phyloP scores from a whole-genome alignment of 257 asterid genomes.

The Osmanthus fragrans region DNA sequence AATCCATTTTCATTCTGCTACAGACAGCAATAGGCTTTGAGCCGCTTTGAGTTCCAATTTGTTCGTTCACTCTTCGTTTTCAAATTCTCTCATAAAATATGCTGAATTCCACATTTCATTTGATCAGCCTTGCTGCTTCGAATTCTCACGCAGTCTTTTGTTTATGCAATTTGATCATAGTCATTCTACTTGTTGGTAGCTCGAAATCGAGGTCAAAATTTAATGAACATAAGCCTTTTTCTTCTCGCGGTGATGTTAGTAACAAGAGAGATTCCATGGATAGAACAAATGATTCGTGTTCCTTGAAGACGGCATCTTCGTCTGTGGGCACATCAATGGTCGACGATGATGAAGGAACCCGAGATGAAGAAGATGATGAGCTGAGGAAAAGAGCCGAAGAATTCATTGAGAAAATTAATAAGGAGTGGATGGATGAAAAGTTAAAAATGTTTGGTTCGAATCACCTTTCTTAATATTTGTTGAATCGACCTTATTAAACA shows the following conservation, averaged over 20 bases:
- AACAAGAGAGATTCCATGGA: neutral
- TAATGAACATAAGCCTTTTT: constrained; percentile 6
- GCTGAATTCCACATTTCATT: constrained; percentile 48
- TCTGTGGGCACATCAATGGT: constrained; percentile 18
- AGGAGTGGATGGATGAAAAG: constrained; percentile 50
- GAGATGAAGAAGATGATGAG: constrained; percentile 29
- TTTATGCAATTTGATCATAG: constrained; percentile 61
- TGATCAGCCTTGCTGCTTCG: constrained; percentile 56
- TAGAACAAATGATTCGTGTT: neutral
- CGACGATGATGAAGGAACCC: constrained; percentile 9
- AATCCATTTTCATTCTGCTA: neutral
- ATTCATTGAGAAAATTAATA: constrained; percentile 51
- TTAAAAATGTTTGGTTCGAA: constrained; percentile 2
- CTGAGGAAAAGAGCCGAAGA: constrained; percentile 52
- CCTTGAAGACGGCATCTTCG: constrained; percentile 4
- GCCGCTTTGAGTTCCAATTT: neutral
- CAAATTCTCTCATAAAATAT: constrained; percentile 16
- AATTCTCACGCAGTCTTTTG: constrained; percentile 60
- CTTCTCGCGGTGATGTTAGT: constrained; percentile 1
- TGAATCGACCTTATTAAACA: neutral
- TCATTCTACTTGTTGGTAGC: constrained; percentile 44
- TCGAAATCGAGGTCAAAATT: constrained; percentile 28
- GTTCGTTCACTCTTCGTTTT: neutral
- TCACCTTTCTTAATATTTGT: neutral
- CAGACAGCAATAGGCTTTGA: no score